Percentiles rank a stretch among this genome's conserved stretches.
Evolutionary conservation across 2,329 filamentous ascomycete species (phyloP).

Genomic region (Tricladium varicosporioides): DNA sequence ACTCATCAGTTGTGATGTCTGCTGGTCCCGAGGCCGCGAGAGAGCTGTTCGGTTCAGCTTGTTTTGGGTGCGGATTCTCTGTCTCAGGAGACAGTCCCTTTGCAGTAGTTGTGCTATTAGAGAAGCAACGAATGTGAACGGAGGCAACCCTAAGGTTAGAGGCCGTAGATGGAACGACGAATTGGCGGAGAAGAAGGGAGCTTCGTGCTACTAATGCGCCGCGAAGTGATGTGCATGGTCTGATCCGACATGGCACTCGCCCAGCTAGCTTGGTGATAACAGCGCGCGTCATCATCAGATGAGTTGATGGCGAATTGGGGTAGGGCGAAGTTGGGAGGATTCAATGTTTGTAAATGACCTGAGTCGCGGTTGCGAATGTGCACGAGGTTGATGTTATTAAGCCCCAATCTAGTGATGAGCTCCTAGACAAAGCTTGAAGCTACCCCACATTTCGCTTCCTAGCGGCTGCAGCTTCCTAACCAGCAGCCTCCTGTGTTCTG

Average conservation of each 20-base stretch:
- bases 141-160: not conserved
- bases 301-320: too few relatives aligned
- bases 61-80: slow-evolving; percentile 47
- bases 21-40: slow-evolving; percentile 52
- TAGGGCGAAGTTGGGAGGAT: not conserved
- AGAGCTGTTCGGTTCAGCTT: slow-evolving; percentile 37
- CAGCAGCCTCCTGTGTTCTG: too few relatives aligned
- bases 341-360: not conserved
- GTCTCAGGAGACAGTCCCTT: slow-evolving; percentile 61
- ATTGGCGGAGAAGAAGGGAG: slow-evolving; percentile 1
- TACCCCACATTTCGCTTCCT: slow-evolving; percentile 18
- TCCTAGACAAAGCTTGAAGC: slow-evolving; percentile 10
- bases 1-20: slow-evolving; percentile 67
- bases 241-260: slow-evolving; percentile 4
- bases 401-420: not conserved
- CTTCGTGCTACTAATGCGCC: not conserved
- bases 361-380: not conserved
- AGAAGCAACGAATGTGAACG: slow-evolving; percentile 32
- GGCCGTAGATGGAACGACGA: not conserved
- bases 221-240: not conserved
- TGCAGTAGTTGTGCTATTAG: slow-evolving; percentile 33
- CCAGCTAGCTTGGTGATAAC: slow-evolving; percentile 15
- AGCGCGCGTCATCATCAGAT: slow-evolving; percentile 13
- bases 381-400: not conserved
- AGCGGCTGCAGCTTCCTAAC: not conserved